These are phyloP conservation scores for Stereum hirsutum DNA, from an alignment of 1,284 basidiomycete species.

Conservation along the genomic window DNA sequence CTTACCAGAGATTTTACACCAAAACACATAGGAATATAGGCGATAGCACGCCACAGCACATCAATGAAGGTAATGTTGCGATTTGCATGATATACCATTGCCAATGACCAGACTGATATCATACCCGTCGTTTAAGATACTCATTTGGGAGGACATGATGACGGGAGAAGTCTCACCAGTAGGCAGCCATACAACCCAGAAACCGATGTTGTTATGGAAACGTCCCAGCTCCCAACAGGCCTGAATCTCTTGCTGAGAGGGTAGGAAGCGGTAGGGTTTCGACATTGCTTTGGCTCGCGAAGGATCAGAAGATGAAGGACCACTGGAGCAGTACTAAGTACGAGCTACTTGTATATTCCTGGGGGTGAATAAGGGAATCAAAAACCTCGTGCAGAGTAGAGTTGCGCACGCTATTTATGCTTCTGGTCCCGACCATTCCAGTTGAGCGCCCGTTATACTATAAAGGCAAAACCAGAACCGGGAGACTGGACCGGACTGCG, in stretches of 20 bases:
- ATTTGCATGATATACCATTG: not conserved
- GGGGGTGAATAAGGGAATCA: no score
- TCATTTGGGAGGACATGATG: not conserved
- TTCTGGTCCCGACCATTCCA: no score
- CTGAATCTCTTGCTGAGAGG: not conserved
- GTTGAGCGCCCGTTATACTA: no score
- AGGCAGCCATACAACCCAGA: not conserved
- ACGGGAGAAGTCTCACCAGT: not conserved
- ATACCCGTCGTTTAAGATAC: not conserved
- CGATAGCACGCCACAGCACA: not conserved
- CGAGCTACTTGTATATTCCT: no score
- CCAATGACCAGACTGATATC: not conserved
- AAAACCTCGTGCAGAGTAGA: no score
- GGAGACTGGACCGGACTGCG: no score
- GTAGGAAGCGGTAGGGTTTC: no score
- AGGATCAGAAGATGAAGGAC: no score
- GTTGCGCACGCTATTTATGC: no score
- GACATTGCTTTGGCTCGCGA: no score
- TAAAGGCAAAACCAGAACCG: no score
- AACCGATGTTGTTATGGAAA: not conserved
- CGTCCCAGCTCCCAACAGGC: not conserved
- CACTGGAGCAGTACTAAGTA: no score
- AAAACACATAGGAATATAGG: not conserved
- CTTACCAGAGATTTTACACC: slow-evolving; percentile 1
- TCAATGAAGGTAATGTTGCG: not conserved